Evolutionary conservation across 1,139 yeast species (phyloP).

Genomic region (Lipomyces yarrowii): DNA sequence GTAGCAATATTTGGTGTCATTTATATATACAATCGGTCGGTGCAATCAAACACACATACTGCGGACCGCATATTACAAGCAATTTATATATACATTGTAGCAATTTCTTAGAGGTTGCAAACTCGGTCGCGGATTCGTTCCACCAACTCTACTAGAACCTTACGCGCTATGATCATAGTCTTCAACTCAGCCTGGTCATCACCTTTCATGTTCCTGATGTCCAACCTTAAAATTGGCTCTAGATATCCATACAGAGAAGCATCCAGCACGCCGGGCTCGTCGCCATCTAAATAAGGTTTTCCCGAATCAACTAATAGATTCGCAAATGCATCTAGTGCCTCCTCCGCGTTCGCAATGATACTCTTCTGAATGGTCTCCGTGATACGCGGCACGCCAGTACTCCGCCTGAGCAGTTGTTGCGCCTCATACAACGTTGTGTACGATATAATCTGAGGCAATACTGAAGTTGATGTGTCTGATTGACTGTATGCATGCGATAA

Average conservation of each 20-base stretch:
- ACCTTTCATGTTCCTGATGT: conserved; percentile 7
- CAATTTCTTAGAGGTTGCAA: conserved; percentile 1
- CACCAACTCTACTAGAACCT: conserved; percentile 7
- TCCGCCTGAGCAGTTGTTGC: neutral
- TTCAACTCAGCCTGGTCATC: conserved; percentile 14
- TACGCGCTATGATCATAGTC: conserved; percentile 7
- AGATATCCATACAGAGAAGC: conserved; percentile 25
- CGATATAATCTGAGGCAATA: conserved; percentile 2
- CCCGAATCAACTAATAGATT: conserved; percentile 3
- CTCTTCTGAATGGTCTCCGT: neutral
- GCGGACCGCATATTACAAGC: neutral
- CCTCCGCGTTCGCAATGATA: conserved; percentile 16
- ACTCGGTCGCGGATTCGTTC: conserved; percentile 8
- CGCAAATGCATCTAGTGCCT: conserved; percentile 26
- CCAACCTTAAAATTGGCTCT: conserved; percentile 14
- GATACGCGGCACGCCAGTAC: conserved; percentile 5
- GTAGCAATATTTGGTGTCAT: neutral
- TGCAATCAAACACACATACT: neutral
- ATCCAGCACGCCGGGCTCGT: conserved; percentile 20
- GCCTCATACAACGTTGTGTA: conserved; percentile 2
- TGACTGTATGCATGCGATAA: neutral
- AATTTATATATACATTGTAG: neutral
- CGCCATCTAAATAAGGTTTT: conserved; percentile 1
- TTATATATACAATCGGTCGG: neutral
- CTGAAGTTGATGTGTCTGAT: conserved; percentile 1